Conservation (phyloP, 2,329 filamentous ascomycete species). For the Talaromyces sp. region DNA sequence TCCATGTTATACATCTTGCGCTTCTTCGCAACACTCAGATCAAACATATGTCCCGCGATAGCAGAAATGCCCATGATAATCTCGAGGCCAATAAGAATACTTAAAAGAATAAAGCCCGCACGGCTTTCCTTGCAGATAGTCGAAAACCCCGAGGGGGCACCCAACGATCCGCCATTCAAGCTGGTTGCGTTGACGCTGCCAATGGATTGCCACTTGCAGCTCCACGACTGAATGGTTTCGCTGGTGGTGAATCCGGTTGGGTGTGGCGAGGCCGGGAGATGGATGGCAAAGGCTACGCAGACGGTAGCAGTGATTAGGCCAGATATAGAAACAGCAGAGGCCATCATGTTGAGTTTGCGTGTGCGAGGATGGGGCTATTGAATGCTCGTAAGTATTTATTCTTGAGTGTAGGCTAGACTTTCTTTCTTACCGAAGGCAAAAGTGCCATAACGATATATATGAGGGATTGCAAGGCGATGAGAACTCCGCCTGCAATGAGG, state of each 20-base stretch:
- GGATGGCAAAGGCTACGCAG: conserved; percentile 28
- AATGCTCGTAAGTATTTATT: not conserved
- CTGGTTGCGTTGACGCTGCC: conserved; percentile 11
- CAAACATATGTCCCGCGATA: conserved; percentile 25
- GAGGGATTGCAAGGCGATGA: conserved; percentile 28
- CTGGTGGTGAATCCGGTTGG: conserved; percentile 24
- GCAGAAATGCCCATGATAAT: conserved; percentile 28
- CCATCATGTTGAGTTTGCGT: conserved; percentile 27
- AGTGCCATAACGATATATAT: conserved; percentile 28
- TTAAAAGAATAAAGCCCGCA: conserved; percentile 32
- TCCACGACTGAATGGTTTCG: conserved; percentile 38
- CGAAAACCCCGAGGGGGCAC: conserved; percentile 30
- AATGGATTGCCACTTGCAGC: conserved; percentile 34
- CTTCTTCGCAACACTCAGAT: conserved; percentile 23
- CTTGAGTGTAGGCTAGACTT: not conserved
- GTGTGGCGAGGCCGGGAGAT: conserved; percentile 25
- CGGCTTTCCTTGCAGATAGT: conserved; percentile 33
- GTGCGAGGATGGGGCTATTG: conserved; percentile 33
- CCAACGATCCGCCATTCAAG: conserved; percentile 13
- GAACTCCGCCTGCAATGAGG: conserved; percentile 30
- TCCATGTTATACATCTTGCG: conserved; percentile 13
- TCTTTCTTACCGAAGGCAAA: conserved; percentile 29
- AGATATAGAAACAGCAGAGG: conserved; percentile 27
- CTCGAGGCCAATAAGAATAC: conserved; percentile 29
- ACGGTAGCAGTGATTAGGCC: conserved; percentile 33